A percentile compares a stretch with the other conserved stretches of the same genome.
phyloP scores from a whole-genome alignment of 202 grass and related monocot species.

The Brachypodium distachyon region DNA sequence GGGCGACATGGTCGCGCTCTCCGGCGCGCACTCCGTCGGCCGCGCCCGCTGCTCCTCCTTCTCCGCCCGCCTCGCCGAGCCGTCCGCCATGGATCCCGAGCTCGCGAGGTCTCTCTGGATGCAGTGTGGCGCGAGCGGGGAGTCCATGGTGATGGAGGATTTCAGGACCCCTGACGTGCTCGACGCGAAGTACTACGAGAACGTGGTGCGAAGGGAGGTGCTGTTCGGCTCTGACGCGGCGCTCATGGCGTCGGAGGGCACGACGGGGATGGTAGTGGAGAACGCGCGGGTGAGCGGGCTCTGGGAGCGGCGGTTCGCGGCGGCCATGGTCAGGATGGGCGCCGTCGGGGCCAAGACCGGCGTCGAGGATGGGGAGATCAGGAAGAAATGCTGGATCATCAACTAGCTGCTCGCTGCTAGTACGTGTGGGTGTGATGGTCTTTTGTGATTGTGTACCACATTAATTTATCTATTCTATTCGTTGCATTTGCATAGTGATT shows the following conservation, averaged over 20 bases:
- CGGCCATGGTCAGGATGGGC: constrained; percentile 61
- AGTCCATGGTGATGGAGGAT: constrained; percentile 26
- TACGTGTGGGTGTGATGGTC: background rate
- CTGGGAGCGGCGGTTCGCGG: constrained; percentile 33
- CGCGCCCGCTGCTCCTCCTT: constrained; percentile 54
- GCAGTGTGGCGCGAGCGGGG: background rate
- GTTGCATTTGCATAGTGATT: no score
- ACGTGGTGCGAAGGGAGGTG: background rate
- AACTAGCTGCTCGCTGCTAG: background rate
- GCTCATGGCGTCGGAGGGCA: constrained; percentile 18
- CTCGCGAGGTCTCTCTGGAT: background rate
- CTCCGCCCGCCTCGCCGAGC: constrained; percentile 12
- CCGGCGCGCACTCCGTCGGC: constrained; percentile 49
- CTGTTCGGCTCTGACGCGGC: constrained; percentile 39
- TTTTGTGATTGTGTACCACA: no score
- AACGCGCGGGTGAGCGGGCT: background rate
- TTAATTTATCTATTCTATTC: no score
- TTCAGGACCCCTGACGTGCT: background rate
- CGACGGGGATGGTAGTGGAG: background rate
- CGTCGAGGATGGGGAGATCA: background rate
- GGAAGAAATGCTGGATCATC: constrained; percentile 1
- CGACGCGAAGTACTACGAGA: background rate
- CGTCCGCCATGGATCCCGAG: constrained; percentile 1
- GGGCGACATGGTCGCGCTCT: constrained; percentile 40
- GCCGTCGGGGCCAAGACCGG: constrained; percentile 10